A percentile compares a stretch with the other conserved stretches of the same genome.
phyloP scores from a whole-genome alignment of 139 green algal genomes.

The Desmodesmus armatus region DNA sequence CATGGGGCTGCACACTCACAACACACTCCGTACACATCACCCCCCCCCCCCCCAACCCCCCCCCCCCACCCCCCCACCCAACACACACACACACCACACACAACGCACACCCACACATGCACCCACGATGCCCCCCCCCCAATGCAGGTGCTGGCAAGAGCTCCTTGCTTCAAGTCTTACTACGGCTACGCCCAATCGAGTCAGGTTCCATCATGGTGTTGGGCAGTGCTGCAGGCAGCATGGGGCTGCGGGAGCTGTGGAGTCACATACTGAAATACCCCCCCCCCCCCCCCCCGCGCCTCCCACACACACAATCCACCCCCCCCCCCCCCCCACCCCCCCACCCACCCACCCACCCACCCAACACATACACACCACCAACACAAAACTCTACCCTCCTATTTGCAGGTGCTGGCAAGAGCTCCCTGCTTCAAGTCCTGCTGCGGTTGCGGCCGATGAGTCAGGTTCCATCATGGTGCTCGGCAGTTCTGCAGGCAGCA shows the following conservation, averaged over 20 bases:
- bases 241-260: conserved; percentile 46
- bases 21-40: too few species aligned
- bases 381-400: conserved; percentile 6
- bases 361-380: too few species aligned
- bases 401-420: conserved; percentile 52
- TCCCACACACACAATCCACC: too few species aligned
- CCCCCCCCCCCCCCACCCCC: too few species aligned
- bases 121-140: not conserved
- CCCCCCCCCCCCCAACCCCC: too few species aligned
- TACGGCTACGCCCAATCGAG: conserved; percentile 28
- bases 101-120: not conserved
- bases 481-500: conserved; percentile 47
- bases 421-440: conserved; percentile 11
- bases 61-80: too few species aligned
- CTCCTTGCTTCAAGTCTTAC: conserved; percentile 14
- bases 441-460: conserved; percentile 35
- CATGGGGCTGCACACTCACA: too few species aligned
- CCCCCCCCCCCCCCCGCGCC: too few species aligned
- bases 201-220: conserved; percentile 45
- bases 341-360: too few species aligned
- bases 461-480: conserved; percentile 46
- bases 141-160: conserved; percentile 71
- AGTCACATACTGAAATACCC: too few species aligned
- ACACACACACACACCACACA: too few species aligned
- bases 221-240: conserved; percentile 47